Conservation (phyloP, 1,284 basidiomycete species). For the Rhodotorula glutinis region DNA sequence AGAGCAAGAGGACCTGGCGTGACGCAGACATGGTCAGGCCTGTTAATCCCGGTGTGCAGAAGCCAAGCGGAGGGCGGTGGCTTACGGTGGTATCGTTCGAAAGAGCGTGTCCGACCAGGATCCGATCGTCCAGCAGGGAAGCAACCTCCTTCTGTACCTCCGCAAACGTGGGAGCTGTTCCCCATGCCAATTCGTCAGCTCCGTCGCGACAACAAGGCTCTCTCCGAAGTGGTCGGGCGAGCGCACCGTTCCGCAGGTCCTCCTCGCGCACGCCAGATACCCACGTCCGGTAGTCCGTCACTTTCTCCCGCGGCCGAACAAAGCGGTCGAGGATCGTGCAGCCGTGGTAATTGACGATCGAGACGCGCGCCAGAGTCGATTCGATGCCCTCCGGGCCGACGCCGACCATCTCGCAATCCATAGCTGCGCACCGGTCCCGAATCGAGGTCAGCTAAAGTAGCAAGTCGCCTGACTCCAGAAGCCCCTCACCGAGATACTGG, state of each 20-base stretch:
- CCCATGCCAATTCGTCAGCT: no score
- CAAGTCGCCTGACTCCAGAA: no score
- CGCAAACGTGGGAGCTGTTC: constrained; percentile 68
- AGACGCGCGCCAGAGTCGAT: constrained; percentile 83
- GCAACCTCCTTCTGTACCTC: constrained; percentile 79
- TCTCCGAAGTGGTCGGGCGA: background rate
- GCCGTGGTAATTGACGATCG: constrained; percentile 87
- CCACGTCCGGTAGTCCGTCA: constrained; percentile 90
- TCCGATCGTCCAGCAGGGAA: constrained; percentile 69
- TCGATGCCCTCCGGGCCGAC: constrained; percentile 76
- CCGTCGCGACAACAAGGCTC: background rate
- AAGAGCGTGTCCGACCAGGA: constrained; percentile 91
- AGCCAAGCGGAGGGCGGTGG: background rate
- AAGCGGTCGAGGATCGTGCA: constrained; percentile 77
- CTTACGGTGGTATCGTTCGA: constrained; percentile 82
- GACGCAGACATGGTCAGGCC: no score
- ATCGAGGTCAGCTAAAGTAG: no score
- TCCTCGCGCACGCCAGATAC: constrained; percentile 77
- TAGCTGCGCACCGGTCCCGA: no score
- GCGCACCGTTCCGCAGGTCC: constrained; percentile 69
- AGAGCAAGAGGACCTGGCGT: constrained; percentile 76
- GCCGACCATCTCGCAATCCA: constrained; percentile 99
- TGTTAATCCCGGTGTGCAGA: background rate
- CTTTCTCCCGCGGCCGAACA: constrained; percentile 79
- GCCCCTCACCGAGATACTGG: constrained; percentile 38